Evolutionary conservation across 2,329 filamentous ascomycete genomes (phyloP), one percentile per base, ranked within the genome.

Genomic region (Pestalotiopsis sp.): DNA sequence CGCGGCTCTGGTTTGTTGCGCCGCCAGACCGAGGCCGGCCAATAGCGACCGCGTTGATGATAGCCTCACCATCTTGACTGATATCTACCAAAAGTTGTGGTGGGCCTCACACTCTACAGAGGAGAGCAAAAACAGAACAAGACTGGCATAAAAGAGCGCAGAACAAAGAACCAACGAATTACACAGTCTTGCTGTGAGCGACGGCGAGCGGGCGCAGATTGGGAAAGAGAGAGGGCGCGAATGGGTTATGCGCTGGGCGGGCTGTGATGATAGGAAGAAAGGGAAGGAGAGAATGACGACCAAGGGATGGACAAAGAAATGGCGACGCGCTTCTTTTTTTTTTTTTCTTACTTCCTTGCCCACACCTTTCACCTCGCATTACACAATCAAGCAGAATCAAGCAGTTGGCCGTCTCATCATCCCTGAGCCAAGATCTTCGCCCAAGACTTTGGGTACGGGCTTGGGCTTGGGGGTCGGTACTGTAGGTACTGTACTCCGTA

Each of bases 21-120:
- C 71, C 52, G 72, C 69, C 41, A 78, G 74, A 68, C 75, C 72
- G 14, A 75, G 72, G 38, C 72, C 69, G 67, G 73, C 74, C 69
- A 78, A 68, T 69, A 77, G 70, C 70, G 65, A 59, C 45, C 72
- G 65, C 31, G 7, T 36, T 67, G 69, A 66, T 56, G 67, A 69
- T 17, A 70, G 69, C 63, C 69, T 75, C 74, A 77, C 75, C 76
- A 73, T 74, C 61, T 41, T 66, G 68, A 65, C 58, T 17, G 13
- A 27, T 5, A 59, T 59, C 13, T 13, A 14, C 57, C 23, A 5
- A 9, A 36, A 7, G 45, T n/a, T 23, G 45, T 17, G 45, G 41
- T 45, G 41, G 5, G 20, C 17, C 14, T 52, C 45, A 6, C 45
- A 52, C 45, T 52, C 20, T 52, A 14, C 41, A 20, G 20, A 17